Evolutionary conservation across 768 basidiomycete genomes (phyloP), one percentile per base, ranked within the genome.

Genomic region (Udeniomyces megalosporus): DNA sequence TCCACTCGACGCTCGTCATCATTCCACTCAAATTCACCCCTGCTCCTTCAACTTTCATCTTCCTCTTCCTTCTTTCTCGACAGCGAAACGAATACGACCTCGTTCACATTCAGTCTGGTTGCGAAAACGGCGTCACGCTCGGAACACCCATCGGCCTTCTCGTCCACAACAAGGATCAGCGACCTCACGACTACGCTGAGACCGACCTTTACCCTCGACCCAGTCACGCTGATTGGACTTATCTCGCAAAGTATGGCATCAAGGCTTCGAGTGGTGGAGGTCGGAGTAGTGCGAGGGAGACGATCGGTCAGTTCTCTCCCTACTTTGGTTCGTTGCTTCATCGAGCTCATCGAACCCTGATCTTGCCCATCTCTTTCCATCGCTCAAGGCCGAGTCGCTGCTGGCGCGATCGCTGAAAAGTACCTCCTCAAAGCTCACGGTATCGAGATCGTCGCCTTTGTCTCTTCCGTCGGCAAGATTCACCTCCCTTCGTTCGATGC

Each of bases 211-310:
- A 90, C 77, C 95, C 95, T 34, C 84, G 95, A 24, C 95, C 95
- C 31, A 89, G 86, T 67, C 95, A 99, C 70, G 95, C 95, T 14
- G 95, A 99, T 74, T 95, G 85, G 74, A 99, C 95, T 17, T 99
- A 99, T 74, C 82, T 97, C 62, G 84, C 89, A 68, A 99, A 99
- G 70, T 99, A 97, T 71, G 91, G 91, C 32, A 75, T 97, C 73
- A 97, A 97, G 77, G 95, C 95, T 0, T 90, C 88, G 78, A 88
- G 86, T 64, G 95, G 95, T 42, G 95, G 95, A 51, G 95, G 95
- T 6, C 79, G 95, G 22, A 88, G 87, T 69, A 88, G 86, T 70
- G 95, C 95, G 47, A 82, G 95, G 29, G 95, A 99, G 76, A 97
- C 95, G 29, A 90, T 97, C 69, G 93, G 93, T 84, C 68, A 55